Conservation (phyloP, 2,329 filamentous ascomycete genomes). For the Epichloe bromicola region DNA sequence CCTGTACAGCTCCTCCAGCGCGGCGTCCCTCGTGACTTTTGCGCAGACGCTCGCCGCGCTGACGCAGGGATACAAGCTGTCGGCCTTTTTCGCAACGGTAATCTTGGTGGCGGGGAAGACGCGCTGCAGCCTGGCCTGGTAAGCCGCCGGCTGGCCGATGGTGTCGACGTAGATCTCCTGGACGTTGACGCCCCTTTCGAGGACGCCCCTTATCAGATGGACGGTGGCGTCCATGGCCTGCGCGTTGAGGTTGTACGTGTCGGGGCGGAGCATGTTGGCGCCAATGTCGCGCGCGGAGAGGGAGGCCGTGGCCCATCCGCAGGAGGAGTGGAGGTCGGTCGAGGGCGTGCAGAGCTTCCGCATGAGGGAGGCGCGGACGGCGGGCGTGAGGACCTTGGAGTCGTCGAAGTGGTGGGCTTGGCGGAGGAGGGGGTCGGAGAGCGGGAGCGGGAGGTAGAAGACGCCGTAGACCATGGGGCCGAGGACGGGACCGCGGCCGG, state of each 20-base stretch:
- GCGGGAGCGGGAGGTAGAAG: slow-evolving; percentile 61
- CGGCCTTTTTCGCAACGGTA: slow-evolving; percentile 80
- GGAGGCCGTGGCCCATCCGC: slow-evolving; percentile 76
- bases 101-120: slow-evolving; percentile 68
- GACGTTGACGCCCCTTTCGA: slow-evolving; percentile 68
- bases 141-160: slow-evolving; percentile 67
- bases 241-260: slow-evolving; percentile 79
- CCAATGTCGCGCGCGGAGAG: slow-evolving; percentile 77
- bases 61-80: slow-evolving; percentile 83
- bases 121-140: slow-evolving; percentile 73
- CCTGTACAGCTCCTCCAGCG: slow-evolving; percentile 67
- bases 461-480: slow-evolving; percentile 64
- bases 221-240: slow-evolving; percentile 92
- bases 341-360: slow-evolving; percentile 53
- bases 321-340: slow-evolving; percentile 35
- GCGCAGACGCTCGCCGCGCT: slow-evolving; percentile 89
- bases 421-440: slow-evolving; percentile 60
- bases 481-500: slow-evolving; percentile 84
- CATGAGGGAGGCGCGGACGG: slow-evolving; percentile 62
- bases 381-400: slow-evolving; percentile 77
- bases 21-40: slow-evolving; percentile 88
- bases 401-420: slow-evolving; percentile 81
- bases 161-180: slow-evolving; percentile 92
- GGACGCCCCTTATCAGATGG: slow-evolving; percentile 63
- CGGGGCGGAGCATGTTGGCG: slow-evolving; percentile 60